A percentile compares a stretch with the other conserved stretches of the same genome.
These are phyloP conservation scores for Kernera saxatilis DNA, from an alignment of 345 rosid genomes.

Conservation along the genomic window DNA sequence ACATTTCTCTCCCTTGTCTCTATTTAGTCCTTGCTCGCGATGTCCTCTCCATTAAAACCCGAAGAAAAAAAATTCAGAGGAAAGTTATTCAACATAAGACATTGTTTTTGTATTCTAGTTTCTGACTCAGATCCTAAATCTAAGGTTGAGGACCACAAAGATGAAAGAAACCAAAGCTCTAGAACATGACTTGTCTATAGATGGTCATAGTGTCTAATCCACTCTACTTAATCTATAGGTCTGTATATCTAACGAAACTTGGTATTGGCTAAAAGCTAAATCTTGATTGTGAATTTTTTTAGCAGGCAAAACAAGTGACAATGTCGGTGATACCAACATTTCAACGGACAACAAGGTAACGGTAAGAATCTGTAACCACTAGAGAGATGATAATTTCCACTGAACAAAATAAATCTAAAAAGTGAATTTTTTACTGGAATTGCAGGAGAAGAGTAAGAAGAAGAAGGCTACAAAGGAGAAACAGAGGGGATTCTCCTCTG, in stretches of 20 bases:
- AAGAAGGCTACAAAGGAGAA: constrained; percentile 46
- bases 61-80: background rate
- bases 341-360: constrained; percentile 34
- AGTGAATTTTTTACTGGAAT: constrained; percentile 4
- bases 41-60: constrained; percentile 9
- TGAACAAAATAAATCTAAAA: background rate
- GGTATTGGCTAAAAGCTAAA: constrained; percentile 2
- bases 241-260: background rate
- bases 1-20: background rate
- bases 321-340: constrained; percentile 28
- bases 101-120: constrained; percentile 30
- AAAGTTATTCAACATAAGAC: constrained; percentile 1
- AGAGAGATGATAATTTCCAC: background rate
- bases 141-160: constrained; percentile 27
- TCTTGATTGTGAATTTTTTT: background rate
- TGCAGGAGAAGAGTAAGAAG: constrained; percentile 60
- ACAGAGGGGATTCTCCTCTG: constrained; percentile 48
- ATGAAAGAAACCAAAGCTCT: constrained; percentile 20
- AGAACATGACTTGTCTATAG: constrained; percentile 21
- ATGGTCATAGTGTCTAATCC: background rate
- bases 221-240: background rate
- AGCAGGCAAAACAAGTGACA: constrained; percentile 46
- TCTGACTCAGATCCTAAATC: constrained; percentile 24
- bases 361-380: constrained; percentile 34
- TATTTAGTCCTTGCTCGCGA: constrained; percentile 1